Conservation (phyloP, 495 filamentous ascomycete genomes). For the Aspergillus nanangensis region DNA sequence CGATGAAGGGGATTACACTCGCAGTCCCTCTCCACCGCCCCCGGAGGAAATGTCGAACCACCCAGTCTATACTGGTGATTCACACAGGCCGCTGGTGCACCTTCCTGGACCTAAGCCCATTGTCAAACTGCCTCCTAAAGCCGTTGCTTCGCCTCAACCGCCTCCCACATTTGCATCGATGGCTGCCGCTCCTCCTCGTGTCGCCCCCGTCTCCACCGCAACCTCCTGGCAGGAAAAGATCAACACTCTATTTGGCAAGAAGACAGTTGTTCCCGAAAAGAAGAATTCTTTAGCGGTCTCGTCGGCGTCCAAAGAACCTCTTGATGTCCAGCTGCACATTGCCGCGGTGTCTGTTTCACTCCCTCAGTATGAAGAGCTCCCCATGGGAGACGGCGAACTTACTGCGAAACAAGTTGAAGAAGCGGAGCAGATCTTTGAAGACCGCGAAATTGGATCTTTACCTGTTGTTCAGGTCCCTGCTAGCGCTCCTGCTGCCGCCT, state of each 20-base stretch:
- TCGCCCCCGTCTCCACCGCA: constrained; percentile 20
- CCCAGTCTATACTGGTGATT: constrained; percentile 66
- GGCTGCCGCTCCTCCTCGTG: constrained; percentile 40
- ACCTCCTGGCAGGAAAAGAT: constrained; percentile 71
- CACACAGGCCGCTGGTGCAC: constrained; percentile 60
- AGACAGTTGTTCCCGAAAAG: constrained; percentile 38
- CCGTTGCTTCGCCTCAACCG: constrained; percentile 35
- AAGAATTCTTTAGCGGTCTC: constrained; percentile 51
- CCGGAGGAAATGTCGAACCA: constrained; percentile 63
- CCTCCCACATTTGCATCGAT: constrained; percentile 54
- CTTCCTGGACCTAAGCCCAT: constrained; percentile 64
- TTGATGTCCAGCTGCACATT: constrained; percentile 49
- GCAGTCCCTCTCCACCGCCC: constrained; percentile 63
- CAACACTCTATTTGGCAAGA: constrained; percentile 66
- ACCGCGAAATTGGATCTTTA: constrained; percentile 74
- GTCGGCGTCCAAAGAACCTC: constrained; percentile 55
- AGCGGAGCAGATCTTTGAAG: constrained; percentile 77
- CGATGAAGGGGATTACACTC: constrained; percentile 26
- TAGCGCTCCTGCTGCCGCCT: constrained; percentile 50
- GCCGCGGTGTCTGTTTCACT: constrained; percentile 55
- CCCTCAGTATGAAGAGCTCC: constrained; percentile 33
- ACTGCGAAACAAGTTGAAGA: constrained; percentile 64
- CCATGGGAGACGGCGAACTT: constrained; percentile 33
- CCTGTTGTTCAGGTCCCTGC: constrained; percentile 65
- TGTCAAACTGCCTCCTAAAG: constrained; percentile 65